phyloP scores from a whole-genome alignment of 2,329 filamentous ascomycete species.

The Akanthomyces lecanii region DNA sequence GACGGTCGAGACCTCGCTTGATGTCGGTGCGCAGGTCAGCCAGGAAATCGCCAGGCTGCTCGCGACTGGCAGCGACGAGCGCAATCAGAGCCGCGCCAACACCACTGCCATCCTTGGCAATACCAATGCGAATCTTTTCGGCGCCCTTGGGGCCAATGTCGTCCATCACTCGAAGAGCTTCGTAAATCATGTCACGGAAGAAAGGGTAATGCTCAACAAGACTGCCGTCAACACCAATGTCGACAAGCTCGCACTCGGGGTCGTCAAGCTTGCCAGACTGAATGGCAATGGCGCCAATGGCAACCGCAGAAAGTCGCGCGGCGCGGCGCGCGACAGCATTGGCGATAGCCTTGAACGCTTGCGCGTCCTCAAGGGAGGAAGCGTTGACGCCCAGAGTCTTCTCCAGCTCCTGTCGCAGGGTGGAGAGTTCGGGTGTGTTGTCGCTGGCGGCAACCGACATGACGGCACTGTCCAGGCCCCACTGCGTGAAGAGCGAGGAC shows the following conservation, averaged over 20 bases:
- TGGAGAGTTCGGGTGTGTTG: slow-evolving; percentile 64
- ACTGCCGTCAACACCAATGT: slow-evolving; percentile 91
- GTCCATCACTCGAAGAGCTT: slow-evolving; percentile 71
- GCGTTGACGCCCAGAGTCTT: slow-evolving; percentile 71
- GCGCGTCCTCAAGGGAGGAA: slow-evolving; percentile 76
- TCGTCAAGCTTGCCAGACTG: slow-evolving; percentile 68
- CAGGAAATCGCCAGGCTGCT: slow-evolving; percentile 46
- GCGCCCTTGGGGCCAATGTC: slow-evolving; percentile 76
- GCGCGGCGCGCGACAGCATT: slow-evolving; percentile 83
- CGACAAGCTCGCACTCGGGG: slow-evolving; percentile 65
- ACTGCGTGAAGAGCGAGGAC: slow-evolving; percentile 69
- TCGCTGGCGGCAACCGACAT: slow-evolving; percentile 85
- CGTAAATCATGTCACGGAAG: slow-evolving; percentile 83
- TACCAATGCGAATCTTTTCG: slow-evolving; percentile 84
- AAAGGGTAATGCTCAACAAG: slow-evolving; percentile 94
- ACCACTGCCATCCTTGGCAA: slow-evolving; percentile 90
- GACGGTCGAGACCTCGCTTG: slow-evolving; percentile 32
- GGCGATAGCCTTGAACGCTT: slow-evolving; percentile 79
- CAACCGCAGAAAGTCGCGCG: slow-evolving; percentile 80
- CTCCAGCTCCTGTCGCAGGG: slow-evolving; percentile 74
- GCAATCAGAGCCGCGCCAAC: slow-evolving; percentile 87
- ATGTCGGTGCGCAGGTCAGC: slow-evolving; percentile 38
- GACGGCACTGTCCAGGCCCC: slow-evolving; percentile 88
- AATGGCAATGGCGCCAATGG: slow-evolving; percentile 79
- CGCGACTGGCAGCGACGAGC: slow-evolving; percentile 71